These are phyloP conservation scores for Aspergillus quadricinctus DNA, from an alignment of 2,329 filamentous ascomycete genomes.

Conservation along the genomic window DNA sequence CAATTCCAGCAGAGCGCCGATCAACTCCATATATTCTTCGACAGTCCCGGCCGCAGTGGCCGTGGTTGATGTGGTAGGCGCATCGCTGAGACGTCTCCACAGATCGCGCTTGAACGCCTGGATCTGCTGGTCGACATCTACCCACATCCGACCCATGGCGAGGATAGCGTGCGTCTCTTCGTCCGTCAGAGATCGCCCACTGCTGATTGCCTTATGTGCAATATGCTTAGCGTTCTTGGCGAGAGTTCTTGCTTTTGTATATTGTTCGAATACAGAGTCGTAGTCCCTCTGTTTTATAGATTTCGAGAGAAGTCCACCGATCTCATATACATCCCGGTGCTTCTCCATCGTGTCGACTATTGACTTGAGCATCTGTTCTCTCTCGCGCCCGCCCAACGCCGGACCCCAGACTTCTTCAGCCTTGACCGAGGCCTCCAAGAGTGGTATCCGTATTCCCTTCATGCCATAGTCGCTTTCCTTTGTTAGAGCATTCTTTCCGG, in stretches of 20 bases:
- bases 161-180: slow-evolving; percentile 80
- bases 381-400: slow-evolving; percentile 82
- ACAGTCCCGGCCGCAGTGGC: slow-evolving; percentile 51
- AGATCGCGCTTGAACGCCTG: slow-evolving; percentile 82
- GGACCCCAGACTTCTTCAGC: slow-evolving; percentile 98
- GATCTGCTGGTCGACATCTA: slow-evolving; percentile 84
- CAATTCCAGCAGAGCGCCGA: slow-evolving; percentile 81
- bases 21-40: slow-evolving; percentile 89
- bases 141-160: slow-evolving; percentile 89
- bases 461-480: slow-evolving; percentile 93
- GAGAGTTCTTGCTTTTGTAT: slow-evolving; percentile 74
- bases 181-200: slow-evolving; percentile 61
- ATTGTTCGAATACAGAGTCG: slow-evolving; percentile 80
- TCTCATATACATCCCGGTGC: slow-evolving; percentile 76
- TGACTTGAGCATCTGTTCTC: slow-evolving; percentile 79
- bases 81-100: slow-evolving; percentile 73
- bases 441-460: slow-evolving; percentile 77
- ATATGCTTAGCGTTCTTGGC: slow-evolving; percentile 72
- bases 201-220: slow-evolving; percentile 53
- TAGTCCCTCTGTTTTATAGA: slow-evolving; percentile 90
- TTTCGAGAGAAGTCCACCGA: slow-evolving; percentile 71
- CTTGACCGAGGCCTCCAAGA: slow-evolving; percentile 87
- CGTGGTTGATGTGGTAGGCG: slow-evolving; percentile 55
- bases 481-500: slow-evolving; percentile 81
- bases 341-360: slow-evolving; percentile 72